Evolutionary conservation across 805 yeast species (phyloP).

Genomic region (Wickerhamomyces tratensis): DNA sequence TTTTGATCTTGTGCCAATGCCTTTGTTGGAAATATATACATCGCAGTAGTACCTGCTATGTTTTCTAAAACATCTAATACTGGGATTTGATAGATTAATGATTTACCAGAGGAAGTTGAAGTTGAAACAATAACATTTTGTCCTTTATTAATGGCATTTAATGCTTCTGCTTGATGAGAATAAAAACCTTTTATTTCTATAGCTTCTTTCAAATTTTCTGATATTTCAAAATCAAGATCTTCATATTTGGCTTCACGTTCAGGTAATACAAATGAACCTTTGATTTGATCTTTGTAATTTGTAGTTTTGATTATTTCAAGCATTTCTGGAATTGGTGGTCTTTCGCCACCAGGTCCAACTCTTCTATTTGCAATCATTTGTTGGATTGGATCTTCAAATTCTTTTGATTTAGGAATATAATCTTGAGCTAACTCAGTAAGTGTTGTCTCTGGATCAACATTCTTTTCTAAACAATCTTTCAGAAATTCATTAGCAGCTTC

Average conservation of each 20-base stretch:
- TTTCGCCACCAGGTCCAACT: slow-evolving; percentile 15
- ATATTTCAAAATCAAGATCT: slow-evolving; percentile 31
- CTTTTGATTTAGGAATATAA: slow-evolving; percentile 38
- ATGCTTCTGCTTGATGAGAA: slow-evolving; percentile 75
- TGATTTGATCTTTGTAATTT: slow-evolving; percentile 57
- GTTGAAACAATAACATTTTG: slow-evolving; percentile 84
- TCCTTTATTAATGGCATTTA: slow-evolving; percentile 44
- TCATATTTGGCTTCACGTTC: slow-evolving; percentile 36
- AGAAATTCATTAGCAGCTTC: slow-evolving; percentile 28
- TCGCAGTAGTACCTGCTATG: slow-evolving; percentile 45
- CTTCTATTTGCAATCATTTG: slow-evolving; percentile 33
- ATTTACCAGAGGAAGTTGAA: slow-evolving; percentile 93
- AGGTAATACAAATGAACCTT: slow-evolving; percentile 36
- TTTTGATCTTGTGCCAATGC: slow-evolving; percentile 97
- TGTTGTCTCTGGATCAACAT: slow-evolving; percentile 30
- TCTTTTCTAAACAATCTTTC: slow-evolving; percentile 14
- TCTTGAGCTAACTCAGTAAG: slow-evolving; percentile 26
- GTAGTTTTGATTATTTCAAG: slow-evolving; percentile 39
- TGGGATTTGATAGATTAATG: slow-evolving; percentile 85
- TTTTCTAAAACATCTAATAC: slow-evolving; percentile 41
- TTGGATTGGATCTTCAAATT: slow-evolving; percentile 52
- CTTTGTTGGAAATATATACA: slow-evolving; percentile 92
- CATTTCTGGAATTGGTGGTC: slow-evolving; percentile 39
- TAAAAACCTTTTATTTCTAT: slow-evolving; percentile 47
- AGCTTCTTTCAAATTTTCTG: slow-evolving; percentile 44